These are phyloP conservation scores for Pilasporangium apinafurcum DNA, from an alignment of 352 stramenopile genomes.

Conservation along the genomic window DNA sequence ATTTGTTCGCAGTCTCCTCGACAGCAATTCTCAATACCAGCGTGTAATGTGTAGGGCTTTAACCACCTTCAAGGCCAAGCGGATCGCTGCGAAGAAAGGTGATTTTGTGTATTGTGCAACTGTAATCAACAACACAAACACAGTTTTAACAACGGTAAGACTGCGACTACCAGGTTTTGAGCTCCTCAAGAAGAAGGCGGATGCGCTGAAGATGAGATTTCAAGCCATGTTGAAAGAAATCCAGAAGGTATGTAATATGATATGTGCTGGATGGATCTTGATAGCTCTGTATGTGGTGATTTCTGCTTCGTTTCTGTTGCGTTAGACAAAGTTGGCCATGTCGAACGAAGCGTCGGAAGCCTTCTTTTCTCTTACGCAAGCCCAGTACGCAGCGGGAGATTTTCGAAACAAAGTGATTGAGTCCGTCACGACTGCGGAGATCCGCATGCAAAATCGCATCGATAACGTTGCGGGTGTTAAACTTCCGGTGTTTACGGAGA, in stretches of 20 bases:
- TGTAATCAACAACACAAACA: not conserved
- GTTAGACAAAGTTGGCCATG: conserved; percentile 82
- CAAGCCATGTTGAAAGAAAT: conserved; percentile 85
- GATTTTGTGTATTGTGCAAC: not conserved
- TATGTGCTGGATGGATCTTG: not conserved
- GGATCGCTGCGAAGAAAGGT: conserved; percentile 85
- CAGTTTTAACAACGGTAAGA: not conserved
- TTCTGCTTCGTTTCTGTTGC: conserved; percentile 7
- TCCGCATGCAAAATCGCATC: conserved; percentile 95
- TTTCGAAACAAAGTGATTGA: conserved; percentile 97
- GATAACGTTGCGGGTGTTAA: conserved; percentile 99
- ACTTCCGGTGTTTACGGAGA: conserved; percentile 97
- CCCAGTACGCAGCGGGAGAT: conserved; percentile 97
- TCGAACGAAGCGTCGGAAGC: conserved; percentile 87
- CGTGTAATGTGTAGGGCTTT: conserved; percentile 48
- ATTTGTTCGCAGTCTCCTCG: not conserved
- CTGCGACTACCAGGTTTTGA: conserved; percentile 69
- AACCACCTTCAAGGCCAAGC: conserved; percentile 81
- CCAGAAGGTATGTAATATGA: conserved; percentile 46
- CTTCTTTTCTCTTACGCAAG: conserved; percentile 98
- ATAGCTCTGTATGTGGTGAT: conserved; percentile 20
- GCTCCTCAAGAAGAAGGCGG: conserved; percentile 96
- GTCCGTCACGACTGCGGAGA: conserved; percentile 92
- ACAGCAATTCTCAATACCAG: not conserved
- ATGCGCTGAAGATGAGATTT: conserved; percentile 97